Percentiles rank a stretch among this genome's conserved stretches.
phyloP scores from a whole-genome alignment of 148 eudicot species.

The Nepenthes mirabilis region DNA sequence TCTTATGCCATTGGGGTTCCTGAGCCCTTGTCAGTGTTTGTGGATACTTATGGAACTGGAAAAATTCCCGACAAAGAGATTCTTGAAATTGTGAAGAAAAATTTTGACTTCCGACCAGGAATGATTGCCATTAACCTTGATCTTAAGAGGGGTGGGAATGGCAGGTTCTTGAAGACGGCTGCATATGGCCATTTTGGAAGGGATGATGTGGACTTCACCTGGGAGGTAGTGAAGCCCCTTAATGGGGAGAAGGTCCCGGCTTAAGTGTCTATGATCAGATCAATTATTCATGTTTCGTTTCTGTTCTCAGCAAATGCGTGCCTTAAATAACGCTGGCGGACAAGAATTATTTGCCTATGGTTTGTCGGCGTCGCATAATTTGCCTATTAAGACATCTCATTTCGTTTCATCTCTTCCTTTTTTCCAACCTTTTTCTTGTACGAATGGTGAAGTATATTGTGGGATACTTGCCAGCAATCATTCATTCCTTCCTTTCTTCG shows the following conservation, averaged over 20 bases:
- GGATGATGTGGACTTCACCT: constrained; percentile 5
- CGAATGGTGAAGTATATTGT: too few species aligned
- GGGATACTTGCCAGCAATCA: too few species aligned
- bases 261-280: background rate
- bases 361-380: too few species aligned
- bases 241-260: constrained; percentile 5
- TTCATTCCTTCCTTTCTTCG: too few species aligned
- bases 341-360: too few species aligned
- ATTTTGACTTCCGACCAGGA: constrained; percentile 5
- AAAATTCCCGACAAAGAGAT: constrained; percentile 14
- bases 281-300: too few species aligned
- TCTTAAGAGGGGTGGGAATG: constrained; percentile 6
- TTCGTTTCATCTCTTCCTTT: too few species aligned
- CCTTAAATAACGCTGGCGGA: too few species aligned
- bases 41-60: constrained; percentile 19
- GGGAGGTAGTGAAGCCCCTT: constrained; percentile 10
- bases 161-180: constrained; percentile 23
- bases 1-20: constrained; percentile 26
- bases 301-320: too few species aligned
- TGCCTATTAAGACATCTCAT: too few species aligned
- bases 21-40: constrained; percentile 24
- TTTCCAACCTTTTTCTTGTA: too few species aligned
- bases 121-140: constrained; percentile 5
- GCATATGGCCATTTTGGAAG: constrained; percentile 17
- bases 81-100: constrained; percentile 18